A percentile compares a stretch with the other conserved stretches of the same genome.
Conservation (phyloP, 768 basidiomycete species). For the Cantharellus cinnabarinus region DNA sequence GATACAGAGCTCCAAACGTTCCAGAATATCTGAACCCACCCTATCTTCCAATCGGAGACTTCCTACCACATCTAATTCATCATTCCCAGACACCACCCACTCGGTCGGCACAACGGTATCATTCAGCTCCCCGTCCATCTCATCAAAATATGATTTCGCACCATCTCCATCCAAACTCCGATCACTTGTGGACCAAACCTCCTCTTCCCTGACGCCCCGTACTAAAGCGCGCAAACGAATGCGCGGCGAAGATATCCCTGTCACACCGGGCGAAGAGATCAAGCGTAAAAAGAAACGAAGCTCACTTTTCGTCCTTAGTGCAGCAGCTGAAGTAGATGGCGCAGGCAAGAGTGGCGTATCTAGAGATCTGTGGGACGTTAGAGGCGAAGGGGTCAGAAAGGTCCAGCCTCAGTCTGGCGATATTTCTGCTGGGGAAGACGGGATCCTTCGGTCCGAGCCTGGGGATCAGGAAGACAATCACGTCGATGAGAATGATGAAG, state of each 20-base stretch:
- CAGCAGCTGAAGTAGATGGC: neutral
- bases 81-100: too few relatives aligned
- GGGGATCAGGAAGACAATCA: neutral
- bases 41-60: too few relatives aligned
- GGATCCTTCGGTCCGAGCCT: neutral
- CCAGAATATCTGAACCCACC: too few relatives aligned
- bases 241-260: constrained; percentile 7
- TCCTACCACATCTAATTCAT: too few relatives aligned
- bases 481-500: neutral
- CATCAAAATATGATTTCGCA: too few relatives aligned
- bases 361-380: neutral
- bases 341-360: neutral
- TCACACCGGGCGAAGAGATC: constrained; percentile 5
- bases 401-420: neutral
- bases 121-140: too few relatives aligned
- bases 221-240: constrained; percentile 8
- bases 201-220: constrained; percentile 2
- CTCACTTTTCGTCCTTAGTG: neutral
- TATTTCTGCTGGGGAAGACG: neutral
- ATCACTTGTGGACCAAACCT: too few relatives aligned
- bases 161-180: too few relatives aligned
- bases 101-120: too few relatives aligned
- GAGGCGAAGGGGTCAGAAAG: neutral
- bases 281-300: neutral
- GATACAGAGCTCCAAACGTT: too few relatives aligned